Evolutionary conservation across 2,329 filamentous ascomycete genomes (phyloP).

Genomic region (Thielaviopsis euricoi): DNA sequence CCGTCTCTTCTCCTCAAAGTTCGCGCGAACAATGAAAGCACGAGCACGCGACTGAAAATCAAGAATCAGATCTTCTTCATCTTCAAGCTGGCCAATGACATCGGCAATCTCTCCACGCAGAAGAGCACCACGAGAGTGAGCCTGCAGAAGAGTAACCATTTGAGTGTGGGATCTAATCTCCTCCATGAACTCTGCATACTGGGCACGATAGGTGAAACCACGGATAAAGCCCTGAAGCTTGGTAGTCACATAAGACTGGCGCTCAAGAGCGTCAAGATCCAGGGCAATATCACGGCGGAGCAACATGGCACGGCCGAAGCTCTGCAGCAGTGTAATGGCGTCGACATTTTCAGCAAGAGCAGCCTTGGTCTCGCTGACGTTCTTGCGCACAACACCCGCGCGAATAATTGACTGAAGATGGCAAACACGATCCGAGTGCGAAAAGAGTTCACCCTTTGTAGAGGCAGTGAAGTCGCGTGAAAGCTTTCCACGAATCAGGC

Average conservation of each 20-base stretch:
- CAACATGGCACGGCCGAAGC: conserved; percentile 43
- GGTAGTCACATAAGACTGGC: conserved; percentile 38
- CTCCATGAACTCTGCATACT: conserved; percentile 46
- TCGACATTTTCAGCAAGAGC: conserved; percentile 29
- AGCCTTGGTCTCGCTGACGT: conserved; percentile 31
- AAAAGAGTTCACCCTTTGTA: conserved; percentile 31
- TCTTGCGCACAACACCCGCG: conserved; percentile 35
- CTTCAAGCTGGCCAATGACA: conserved; percentile 61
- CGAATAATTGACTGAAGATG: conserved; percentile 35
- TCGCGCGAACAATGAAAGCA: conserved; percentile 55
- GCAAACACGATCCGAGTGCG: conserved; percentile 27
- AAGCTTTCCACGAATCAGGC: conserved; percentile 28
- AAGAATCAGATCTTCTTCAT: conserved; percentile 60
- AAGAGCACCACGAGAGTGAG: conserved; percentile 62
- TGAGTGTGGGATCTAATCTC: conserved; percentile 53
- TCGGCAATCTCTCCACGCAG: conserved; percentile 57
- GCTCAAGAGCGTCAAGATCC: conserved; percentile 38
- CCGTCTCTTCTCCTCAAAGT: conserved; percentile 69
- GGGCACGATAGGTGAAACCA: conserved; percentile 46
- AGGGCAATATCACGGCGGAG: conserved; percentile 32
- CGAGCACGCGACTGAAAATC: conserved; percentile 60
- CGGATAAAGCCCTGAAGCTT: conserved; percentile 51
- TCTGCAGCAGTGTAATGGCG: conserved; percentile 37
- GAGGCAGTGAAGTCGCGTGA: conserved; percentile 27
- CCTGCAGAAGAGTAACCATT: conserved; percentile 55